Conservation (phyloP, 164 flowering plant genomes). For the Vitis rupestris region DNA sequence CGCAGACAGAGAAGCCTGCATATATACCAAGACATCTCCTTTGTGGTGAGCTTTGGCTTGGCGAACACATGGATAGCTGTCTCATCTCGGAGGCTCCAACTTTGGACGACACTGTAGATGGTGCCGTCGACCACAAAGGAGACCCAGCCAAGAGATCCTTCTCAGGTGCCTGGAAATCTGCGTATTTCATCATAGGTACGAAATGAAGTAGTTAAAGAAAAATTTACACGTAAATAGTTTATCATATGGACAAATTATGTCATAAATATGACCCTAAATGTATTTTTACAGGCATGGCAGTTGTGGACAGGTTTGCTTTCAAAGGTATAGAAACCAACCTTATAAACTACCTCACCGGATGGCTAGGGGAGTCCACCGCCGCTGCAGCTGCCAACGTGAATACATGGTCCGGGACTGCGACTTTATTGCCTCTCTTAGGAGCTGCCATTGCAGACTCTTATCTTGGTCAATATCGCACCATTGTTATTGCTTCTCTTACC, state of each 20-base stretch:
- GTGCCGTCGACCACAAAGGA: constrained; percentile 48
- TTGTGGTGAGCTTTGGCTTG: too few species aligned
- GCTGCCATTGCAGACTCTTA: constrained; percentile 42
- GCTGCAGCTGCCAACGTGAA: constrained; percentile 42
- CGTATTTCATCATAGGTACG: constrained; percentile 46
- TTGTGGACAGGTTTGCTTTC: constrained; percentile 40
- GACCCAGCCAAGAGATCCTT: constrained; percentile 25
- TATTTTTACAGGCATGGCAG: constrained; percentile 24
- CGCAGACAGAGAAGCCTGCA: too few species aligned
- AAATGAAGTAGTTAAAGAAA: too few species aligned
- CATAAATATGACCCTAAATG: too few species aligned
- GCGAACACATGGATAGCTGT: too few species aligned
- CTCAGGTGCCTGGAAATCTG: constrained; percentile 58
- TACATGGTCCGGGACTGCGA: constrained; percentile 28
- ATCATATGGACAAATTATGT: too few species aligned
- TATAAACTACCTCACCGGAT: constrained; percentile 34
- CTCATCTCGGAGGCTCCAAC: neutral
- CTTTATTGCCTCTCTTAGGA: constrained; percentile 38
- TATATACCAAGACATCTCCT: too few species aligned
- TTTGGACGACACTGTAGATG: constrained; percentile 20
- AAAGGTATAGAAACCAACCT: constrained; percentile 33
- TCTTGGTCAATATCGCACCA: constrained; percentile 44
- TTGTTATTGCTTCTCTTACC: constrained; percentile 32
- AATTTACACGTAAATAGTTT: too few species aligned
- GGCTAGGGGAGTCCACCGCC: constrained; percentile 39